phyloP scores from a whole-genome alignment of 1,139 yeast species.

The Protomyces inouyei region DNA sequence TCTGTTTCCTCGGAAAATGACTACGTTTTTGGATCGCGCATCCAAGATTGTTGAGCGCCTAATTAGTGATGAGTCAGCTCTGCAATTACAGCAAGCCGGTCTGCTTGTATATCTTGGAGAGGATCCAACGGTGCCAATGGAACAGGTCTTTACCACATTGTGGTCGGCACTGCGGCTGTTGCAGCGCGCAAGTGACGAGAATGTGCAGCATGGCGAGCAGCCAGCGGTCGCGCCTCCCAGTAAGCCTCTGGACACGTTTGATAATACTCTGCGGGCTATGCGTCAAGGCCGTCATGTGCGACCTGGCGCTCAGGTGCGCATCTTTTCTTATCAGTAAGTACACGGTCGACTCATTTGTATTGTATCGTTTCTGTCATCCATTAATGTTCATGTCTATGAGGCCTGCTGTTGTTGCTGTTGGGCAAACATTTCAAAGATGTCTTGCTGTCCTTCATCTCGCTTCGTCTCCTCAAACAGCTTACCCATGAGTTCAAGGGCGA shows the following conservation, averaged over 20 bases:
- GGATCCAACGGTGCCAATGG: not conserved
- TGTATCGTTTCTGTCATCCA: no score
- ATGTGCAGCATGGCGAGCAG: not conserved
- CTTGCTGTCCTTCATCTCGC: conserved; percentile 22
- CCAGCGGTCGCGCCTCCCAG: not conserved
- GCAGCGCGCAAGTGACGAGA: conserved; percentile 5
- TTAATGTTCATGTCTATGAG: no score
- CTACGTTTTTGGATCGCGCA: conserved; percentile 1
- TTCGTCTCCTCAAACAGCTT: conserved; percentile 17
- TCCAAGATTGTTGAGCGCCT: not conserved
- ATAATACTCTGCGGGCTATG: conserved; percentile 8
- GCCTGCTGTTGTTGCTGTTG: not conserved
- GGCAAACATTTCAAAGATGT: conserved; percentile 17
- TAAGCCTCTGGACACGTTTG: not conserved
- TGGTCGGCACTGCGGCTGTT: not conserved
- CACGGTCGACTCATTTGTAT: no score
- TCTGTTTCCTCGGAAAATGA: conserved; percentile 1
- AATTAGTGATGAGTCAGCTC: not conserved
- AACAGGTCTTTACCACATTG: conserved; percentile 10
- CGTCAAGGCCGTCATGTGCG: conserved; percentile 14
- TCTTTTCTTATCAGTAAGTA: not conserved
- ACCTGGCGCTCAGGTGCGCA: not conserved
- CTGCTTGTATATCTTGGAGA: conserved; percentile 18
- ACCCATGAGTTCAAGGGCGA: conserved; percentile 19
- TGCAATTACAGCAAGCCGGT: not conserved